Conservation (phyloP, 441 rosid species). For the Populus hybrid region DNA sequence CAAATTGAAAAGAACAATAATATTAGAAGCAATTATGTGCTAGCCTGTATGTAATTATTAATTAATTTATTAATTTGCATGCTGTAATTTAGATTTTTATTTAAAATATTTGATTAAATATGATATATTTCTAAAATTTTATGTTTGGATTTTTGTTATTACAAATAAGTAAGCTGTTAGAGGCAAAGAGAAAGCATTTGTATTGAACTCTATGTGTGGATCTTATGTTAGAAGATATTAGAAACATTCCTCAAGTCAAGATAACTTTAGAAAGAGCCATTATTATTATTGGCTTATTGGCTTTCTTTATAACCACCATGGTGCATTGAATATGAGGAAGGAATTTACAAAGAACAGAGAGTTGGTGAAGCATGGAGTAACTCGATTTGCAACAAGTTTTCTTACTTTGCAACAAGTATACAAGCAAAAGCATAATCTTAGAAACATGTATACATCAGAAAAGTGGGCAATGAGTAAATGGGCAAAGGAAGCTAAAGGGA, state of each 20-base stretch:
- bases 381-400: neutral
- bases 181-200: neutral
- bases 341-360: neutral
- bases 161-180: neutral
- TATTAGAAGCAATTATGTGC: neutral
- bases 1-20: neutral
- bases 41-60: neutral
- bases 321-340: no score
- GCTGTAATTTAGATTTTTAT: neutral
- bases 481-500: neutral
- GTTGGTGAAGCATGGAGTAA: neutral
- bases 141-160: neutral
- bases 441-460: neutral
- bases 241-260: neutral
- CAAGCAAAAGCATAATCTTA: neutral
- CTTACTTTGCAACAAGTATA: neutral
- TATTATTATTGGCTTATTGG: neutral
- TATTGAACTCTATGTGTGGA: neutral
- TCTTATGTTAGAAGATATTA: neutral
- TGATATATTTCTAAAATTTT: no score
- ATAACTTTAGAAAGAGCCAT: neutral
- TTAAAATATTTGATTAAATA: no score
- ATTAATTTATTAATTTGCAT: no score
- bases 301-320: neutral
- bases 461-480: neutral